Base-by-base conservation (phyloP, 805 yeast species). In the Ogataea kodamae region DNA sequence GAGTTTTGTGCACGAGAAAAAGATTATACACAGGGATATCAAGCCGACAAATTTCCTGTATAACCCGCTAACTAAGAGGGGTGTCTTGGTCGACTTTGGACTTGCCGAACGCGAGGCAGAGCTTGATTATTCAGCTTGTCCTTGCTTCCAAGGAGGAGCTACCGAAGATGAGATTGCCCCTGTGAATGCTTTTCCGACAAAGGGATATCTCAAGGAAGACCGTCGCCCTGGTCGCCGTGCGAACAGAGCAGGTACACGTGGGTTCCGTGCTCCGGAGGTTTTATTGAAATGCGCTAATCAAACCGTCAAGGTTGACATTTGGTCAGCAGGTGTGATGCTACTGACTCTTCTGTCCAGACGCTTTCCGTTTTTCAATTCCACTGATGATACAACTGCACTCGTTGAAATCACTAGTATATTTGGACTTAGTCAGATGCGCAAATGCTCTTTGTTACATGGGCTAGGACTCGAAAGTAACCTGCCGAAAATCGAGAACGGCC, bases 221-320 rank as follows among this genome's bases (percentile, higher is more conserved):
- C 75, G 76, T 30, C 69, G 97, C 48, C 83, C 94, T 0, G 85
- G 92, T 2, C 72, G 95, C 50, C 72, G 98, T 37, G 97, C 97
- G 0, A 92, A 92, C 52, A 77, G 98, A 49, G 98, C 98, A 11
- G 97, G 97, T 6, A 88, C 97, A 1, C 70, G 97, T 48, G 97
- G 97, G 0, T 88, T 88, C 53, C 69, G 97, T 47, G 96, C 97
- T 0, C 96, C 96, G 0, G 97, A 88, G 55, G 96, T 88, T 4
- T 63, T 89, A 35, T 71, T 87, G 60, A 87, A 86, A 55, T 88
- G 97, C 59, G 74, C 83, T 1, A 78, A 83, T 39, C 97, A 88
- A 62, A 70, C 82, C 3, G 74, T 84, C 5, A 82, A 81, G 55
- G 76, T 88, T 26, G 97, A 88, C 57, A 74, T 86, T 6, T 88